Evolutionary conservation across 768 basidiomycete species (phyloP), one percentile per base, ranked within the genome.

Genomic region (Russula compacta): DNA sequence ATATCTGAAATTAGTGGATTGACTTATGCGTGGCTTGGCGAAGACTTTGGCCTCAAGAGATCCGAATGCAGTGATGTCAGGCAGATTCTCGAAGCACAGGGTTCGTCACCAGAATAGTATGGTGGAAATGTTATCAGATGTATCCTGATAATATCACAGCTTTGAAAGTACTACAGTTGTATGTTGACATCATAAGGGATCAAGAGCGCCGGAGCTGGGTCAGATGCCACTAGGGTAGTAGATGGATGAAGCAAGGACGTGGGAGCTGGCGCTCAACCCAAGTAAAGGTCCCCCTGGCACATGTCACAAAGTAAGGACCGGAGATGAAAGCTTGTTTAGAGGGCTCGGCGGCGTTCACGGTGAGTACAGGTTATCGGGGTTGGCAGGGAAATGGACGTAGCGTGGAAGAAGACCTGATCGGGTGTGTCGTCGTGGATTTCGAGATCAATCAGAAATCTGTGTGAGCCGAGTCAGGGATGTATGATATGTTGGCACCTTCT

Each of bases 1-100:
- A 71, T 84, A 49, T 76, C 77, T 14, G 75, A 87, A 46, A 71
- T 89, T 38, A 85, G 82, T 38, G 84, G 81, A 10, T 73, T 72
- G 36, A 75, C 74, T 49, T 87, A 84, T 69, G 77, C 77, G 6
- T 71, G 79, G 43, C 65, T 81, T 44, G 72, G 74, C 21, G 73
- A 81, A 54, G 76, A 76, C 24, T 81, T 80, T 67, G 75, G 80
- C 59, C 63, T 84, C 51, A 74, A 77, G 36, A 62, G 76, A 51
- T 74, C 76, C 0, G 70, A 69, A 14, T 79, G 76, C 76, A 71
- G 68, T 24, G 58, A 72, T 33, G 72, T 74, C 57, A 78, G 76
- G 67, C 74, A 73, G 33, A 66, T 63, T 53, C 54, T 61, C 48
- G 40, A 54, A 50, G 46, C 35, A n/a, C 52, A 54, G 33, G 24